Evolutionary conservation across 495 filamentous ascomycete genomes (phyloP).

Genomic region (Immersiella caudata): DNA sequence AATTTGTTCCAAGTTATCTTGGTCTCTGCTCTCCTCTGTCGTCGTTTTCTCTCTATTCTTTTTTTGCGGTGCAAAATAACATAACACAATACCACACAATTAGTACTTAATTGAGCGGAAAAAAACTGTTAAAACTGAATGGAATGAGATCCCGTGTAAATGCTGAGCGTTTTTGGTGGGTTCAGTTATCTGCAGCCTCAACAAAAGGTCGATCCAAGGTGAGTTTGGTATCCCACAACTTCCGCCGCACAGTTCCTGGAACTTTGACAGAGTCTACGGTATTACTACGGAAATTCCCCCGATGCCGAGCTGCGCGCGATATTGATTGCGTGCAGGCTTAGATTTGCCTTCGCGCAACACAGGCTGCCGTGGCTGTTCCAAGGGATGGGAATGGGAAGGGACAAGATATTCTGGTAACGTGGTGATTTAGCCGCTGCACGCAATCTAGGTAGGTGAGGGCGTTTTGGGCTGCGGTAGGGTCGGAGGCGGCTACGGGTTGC

Average conservation of each 20-base stretch:
- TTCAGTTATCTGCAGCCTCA: too few relatives aligned
- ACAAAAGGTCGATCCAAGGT: too few relatives aligned
- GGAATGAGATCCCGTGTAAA: too few relatives aligned
- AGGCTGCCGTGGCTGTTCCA: neutral
- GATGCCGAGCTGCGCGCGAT: neutral
- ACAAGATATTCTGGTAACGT: neutral
- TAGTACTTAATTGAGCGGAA: neutral
- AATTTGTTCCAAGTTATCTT: neutral
- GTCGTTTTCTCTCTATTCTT: neutral
- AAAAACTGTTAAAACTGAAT: neutral
- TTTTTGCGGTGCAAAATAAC: neutral
- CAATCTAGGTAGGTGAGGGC: neutral
- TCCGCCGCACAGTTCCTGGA: neutral
- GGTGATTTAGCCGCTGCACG: neutral
- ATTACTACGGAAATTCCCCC: neutral
- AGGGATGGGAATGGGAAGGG: neutral
- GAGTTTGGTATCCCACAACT: too few relatives aligned
- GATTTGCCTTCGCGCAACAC: neutral
- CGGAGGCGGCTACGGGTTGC: neutral
- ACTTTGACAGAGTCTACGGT: neutral
- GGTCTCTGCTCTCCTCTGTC: neutral
- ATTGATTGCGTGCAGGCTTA: neutral
- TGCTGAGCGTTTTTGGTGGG: too few relatives aligned
- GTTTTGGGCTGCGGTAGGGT: neutral
- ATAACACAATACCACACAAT: neutral